phyloP scores from a whole-genome alignment of 1,284 basidiomycete genomes.

The Termitomyces sp. region DNA sequence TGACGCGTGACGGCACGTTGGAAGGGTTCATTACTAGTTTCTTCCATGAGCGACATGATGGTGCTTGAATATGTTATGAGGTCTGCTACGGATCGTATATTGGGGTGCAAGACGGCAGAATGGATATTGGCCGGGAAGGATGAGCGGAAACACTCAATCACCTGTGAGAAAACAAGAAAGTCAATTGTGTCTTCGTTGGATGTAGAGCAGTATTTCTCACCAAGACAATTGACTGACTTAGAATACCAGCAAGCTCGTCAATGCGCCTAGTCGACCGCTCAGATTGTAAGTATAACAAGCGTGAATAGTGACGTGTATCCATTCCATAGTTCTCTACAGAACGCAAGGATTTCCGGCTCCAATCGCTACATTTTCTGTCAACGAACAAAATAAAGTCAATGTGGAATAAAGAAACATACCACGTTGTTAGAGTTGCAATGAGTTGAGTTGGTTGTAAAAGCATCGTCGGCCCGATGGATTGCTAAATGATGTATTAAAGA shows the following conservation, averaged over 20 bases:
- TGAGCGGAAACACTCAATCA: constrained; percentile 34
- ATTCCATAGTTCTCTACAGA: constrained; percentile 30
- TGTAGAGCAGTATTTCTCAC: constrained; percentile 26
- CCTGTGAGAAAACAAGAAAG: constrained; percentile 25
- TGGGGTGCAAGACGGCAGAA: constrained; percentile 10
- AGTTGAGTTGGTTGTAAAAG: constrained; percentile 34
- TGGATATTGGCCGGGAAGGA: constrained; percentile 29
- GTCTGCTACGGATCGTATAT: constrained; percentile 2
- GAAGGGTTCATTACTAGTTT: constrained; percentile 21
- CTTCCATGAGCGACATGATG: constrained; percentile 21
- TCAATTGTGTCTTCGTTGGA: background rate
- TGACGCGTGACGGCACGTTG: constrained; percentile 14
- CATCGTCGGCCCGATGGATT: constrained; percentile 28
- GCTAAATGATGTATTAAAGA: constrained; percentile 19
- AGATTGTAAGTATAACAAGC: constrained; percentile 34
- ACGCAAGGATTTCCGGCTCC: constrained; percentile 27
- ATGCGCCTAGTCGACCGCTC: constrained; percentile 31
- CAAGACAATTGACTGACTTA: constrained; percentile 35
- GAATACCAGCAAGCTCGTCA: constrained; percentile 36
- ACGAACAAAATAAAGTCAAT: background rate
- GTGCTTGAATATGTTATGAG: constrained; percentile 14
- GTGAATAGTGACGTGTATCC: constrained; percentile 31
- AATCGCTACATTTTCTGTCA: constrained; percentile 27
- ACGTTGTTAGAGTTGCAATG: constrained; percentile 25
- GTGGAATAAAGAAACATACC: constrained; percentile 24